Conservation (phyloP, 148 eudicot genomes). For the Silene uniflora region DNA sequence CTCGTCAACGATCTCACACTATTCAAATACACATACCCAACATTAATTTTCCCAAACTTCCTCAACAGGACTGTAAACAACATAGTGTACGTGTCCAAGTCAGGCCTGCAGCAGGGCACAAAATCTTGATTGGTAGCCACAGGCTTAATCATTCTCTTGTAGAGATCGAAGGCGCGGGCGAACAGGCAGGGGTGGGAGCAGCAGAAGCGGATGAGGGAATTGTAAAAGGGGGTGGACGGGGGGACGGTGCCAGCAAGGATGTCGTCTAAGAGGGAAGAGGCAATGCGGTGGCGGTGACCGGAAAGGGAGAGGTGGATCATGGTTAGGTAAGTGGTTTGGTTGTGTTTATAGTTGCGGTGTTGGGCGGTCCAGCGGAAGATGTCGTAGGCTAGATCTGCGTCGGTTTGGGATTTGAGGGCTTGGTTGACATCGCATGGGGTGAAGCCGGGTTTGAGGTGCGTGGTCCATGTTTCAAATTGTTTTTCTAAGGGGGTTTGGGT, state of each 20-base stretch:
- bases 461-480: conserved; percentile 74
- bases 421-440: conserved; percentile 56
- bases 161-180: conserved; percentile 71
- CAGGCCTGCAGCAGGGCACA: conserved; percentile 36
- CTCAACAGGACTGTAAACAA: conserved; percentile 49
- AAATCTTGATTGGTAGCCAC: too few relatives aligned
- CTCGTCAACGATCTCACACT: conserved; percentile 55
- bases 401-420: conserved; percentile 61
- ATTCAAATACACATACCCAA: conserved; percentile 66
- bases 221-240: conserved; percentile 46
- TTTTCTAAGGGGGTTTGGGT: conserved; percentile 60
- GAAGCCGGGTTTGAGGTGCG: conserved; percentile 73
- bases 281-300: conserved; percentile 42
- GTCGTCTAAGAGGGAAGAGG: conserved; percentile 64
- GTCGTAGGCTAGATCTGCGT: conserved; percentile 81
- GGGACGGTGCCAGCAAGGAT: conserved; percentile 81
- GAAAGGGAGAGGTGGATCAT: conserved; percentile 51
- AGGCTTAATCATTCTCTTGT: conserved; percentile 47
- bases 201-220: conserved; percentile 60
- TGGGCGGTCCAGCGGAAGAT: conserved; percentile 88
- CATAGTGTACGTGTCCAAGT: conserved; percentile 63
- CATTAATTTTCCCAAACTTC: conserved; percentile 59
- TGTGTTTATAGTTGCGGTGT: conserved; percentile 65
- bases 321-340: conserved; percentile 59
- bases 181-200: conserved; percentile 53